Evolutionary conservation across 163 green algal genomes (phyloP), one percentile per base, ranked within the genome.

Genomic region (Trebouxia gelatinosa): DNA sequence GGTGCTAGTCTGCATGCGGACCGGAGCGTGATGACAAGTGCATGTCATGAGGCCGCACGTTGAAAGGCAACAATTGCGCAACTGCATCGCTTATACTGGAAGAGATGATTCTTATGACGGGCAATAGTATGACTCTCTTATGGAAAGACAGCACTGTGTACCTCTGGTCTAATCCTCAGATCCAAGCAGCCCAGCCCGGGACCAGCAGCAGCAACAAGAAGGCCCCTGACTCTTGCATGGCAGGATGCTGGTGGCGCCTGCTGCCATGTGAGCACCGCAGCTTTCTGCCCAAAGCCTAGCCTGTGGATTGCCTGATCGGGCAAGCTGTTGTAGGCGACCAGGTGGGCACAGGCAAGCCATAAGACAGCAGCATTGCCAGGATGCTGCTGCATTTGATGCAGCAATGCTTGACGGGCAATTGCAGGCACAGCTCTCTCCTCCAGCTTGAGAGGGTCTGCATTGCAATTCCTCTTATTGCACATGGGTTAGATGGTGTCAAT

Each of bases 291-390:
- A 43, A 29, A 61, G 3, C 68, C 68, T 28, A 76, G 4, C 68
- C 68, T 70, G 71, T 78, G 71, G 5, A 78, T 34, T 21, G 50
- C 50, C 23, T 61, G 46, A 50, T 54, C 34, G 5, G 71, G 71
- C 29, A 78, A 32, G 4, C 21, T 61, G 43, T 66, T 43, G 35
- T 51, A 78, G 17, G 71, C 71, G 39, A 54, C 32, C 50, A 78
- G n/a, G 28, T 78, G 71, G 6, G 71, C 48, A 35, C 71, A 78
- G 50, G 34, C 28, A 19, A 67, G 32, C 71, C 71, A 78, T 19
- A 78, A 50, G 32, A 78, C 71, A 3, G 43, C 37, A 51, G 71
- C 51, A 37, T n/a, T 35, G 71, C 5, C 54, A 19, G 71, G 71
- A 11, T 68, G 51, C 7, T 39, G 11, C 4, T 34, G 39, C 29